Percentiles rank a stretch among this genome's conserved stretches.
These are phyloP conservation scores for Neurospora sublineolata DNA, from an alignment of 495 filamentous ascomycete genomes.

Conservation along the genomic window DNA sequence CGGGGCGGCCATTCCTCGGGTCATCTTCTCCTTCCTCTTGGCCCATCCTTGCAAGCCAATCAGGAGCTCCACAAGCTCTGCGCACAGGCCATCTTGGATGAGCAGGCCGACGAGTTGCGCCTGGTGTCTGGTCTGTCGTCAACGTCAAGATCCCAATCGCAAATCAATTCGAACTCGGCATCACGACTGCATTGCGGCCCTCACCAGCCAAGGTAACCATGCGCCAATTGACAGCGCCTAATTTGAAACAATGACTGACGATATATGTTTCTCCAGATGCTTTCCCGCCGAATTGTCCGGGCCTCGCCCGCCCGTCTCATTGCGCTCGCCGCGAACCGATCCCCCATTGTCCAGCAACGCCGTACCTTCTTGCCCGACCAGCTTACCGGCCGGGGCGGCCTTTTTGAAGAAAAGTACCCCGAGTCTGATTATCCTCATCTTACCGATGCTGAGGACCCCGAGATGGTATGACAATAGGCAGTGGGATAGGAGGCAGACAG, in stretches of 20 bases:
- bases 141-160: constrained; percentile 9
- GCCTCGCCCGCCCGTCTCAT: constrained; percentile 43
- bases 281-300: constrained; percentile 49
- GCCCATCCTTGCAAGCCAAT: constrained; percentile 13
- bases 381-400: constrained; percentile 19
- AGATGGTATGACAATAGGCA: constrained; percentile 43
- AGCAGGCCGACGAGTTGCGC: constrained; percentile 2
- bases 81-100: background rate
- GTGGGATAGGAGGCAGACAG: constrained; percentile 2
- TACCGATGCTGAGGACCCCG: constrained; percentile 59
- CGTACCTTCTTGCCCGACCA: constrained; percentile 33
- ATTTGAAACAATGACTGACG: background rate
- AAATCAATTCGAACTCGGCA: constrained; percentile 9
- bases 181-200: constrained; percentile 18
- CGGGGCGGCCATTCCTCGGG: background rate
- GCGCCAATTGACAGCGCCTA: background rate
- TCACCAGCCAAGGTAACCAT: constrained; percentile 13
- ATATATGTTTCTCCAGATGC: constrained; percentile 35
- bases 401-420: constrained; percentile 41
- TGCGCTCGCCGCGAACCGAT: constrained; percentile 30
- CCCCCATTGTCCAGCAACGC: constrained; percentile 38
- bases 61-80: constrained; percentile 2
- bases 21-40: background rate
- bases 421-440: constrained; percentile 38
- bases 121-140: constrained; percentile 8